phyloP scores from a whole-genome alignment of 352 stramenopile genomes.

The Pythium brassicae region DNA sequence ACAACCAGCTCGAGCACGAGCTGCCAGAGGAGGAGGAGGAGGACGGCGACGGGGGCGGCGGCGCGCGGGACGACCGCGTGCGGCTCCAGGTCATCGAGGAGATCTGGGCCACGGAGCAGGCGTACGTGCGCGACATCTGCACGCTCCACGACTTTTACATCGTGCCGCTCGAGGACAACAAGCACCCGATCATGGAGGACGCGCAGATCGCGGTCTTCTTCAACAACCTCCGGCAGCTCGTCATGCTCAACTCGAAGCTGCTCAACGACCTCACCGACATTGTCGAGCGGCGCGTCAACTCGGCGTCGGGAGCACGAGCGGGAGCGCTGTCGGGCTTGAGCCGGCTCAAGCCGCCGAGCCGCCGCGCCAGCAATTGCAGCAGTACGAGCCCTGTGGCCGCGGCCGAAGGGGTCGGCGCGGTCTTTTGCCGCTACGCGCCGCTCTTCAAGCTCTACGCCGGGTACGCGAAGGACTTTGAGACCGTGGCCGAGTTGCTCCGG shows the following conservation, averaged over 20 bases:
- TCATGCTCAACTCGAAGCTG: conserved; percentile 85
- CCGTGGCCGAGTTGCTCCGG: conserved; percentile 55
- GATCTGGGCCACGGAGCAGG: conserved; percentile 77
- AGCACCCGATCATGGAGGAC: conserved; percentile 78
- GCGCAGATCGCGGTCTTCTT: conserved; percentile 86
- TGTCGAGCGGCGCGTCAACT: conserved; percentile 25
- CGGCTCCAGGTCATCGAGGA: conserved; percentile 66
- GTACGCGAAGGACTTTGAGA: conserved; percentile 83
- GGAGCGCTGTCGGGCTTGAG: no score
- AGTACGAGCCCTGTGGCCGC: conserved; percentile 25
- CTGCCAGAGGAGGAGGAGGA: not conserved
- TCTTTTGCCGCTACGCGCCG: conserved; percentile 79
- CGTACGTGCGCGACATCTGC: conserved; percentile 71
- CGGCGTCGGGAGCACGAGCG: no score
- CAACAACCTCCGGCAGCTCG: conserved; percentile 74
- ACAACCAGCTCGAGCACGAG: conserved; percentile 21
- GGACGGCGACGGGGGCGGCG: conserved; percentile 8
- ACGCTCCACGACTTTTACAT: conserved; percentile 80
- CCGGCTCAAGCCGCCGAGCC: not conserved
- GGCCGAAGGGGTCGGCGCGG: conserved; percentile 50
- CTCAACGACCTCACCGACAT: conserved; percentile 69
- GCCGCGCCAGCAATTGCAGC: conserved; percentile 6
- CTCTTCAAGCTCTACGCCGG: conserved; percentile 82
- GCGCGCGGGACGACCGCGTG: conserved; percentile 17
- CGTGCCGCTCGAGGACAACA: conserved; percentile 69